Percentiles rank a stretch among this genome's conserved stretches.
phyloP scores from a whole-genome alignment of 116 monocot species.

The Papilionanthe hybrid region DNA sequence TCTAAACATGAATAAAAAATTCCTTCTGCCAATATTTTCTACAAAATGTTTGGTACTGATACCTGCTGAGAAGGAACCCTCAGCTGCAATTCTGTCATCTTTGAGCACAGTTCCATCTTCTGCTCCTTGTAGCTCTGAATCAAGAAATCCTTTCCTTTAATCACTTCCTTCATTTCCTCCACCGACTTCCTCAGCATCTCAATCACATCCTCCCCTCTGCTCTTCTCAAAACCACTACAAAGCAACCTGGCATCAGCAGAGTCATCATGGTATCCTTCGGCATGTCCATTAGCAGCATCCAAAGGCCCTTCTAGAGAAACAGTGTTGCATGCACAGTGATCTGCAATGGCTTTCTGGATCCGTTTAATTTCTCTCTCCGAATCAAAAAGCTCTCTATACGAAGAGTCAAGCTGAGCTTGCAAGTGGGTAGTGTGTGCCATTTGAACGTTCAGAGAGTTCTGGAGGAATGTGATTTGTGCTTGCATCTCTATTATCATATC shows the following conservation, averaged over 20 bases:
- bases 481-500: constrained; percentile 94
- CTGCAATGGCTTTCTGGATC: constrained; percentile 53
- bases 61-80: constrained; percentile 16
- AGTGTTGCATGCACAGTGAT: constrained; percentile 37
- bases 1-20: not conserved
- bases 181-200: constrained; percentile 68
- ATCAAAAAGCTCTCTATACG: constrained; percentile 47
- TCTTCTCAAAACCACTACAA: constrained; percentile 24
- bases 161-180: constrained; percentile 69
- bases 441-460: constrained; percentile 53
- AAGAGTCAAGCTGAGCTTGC: constrained; percentile 53
- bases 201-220: constrained; percentile 32
- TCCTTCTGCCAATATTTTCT: not conserved
- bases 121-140: constrained; percentile 86
- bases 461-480: constrained; percentile 50
- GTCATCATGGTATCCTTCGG: constrained; percentile 32
- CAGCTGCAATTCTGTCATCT: constrained; percentile 69
- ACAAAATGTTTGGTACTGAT: not conserved
- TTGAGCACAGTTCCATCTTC: constrained; percentile 59
- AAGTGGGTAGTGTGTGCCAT: constrained; percentile 40
- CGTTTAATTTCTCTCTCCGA: constrained; percentile 60
- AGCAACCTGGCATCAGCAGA: too few relatives aligned
- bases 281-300: constrained; percentile 21
- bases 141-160: constrained; percentile 82
- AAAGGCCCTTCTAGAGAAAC: constrained; percentile 24